Evolutionary conservation across 768 basidiomycete genomes (phyloP).

Genomic region (Mycena leptocephala): DNA sequence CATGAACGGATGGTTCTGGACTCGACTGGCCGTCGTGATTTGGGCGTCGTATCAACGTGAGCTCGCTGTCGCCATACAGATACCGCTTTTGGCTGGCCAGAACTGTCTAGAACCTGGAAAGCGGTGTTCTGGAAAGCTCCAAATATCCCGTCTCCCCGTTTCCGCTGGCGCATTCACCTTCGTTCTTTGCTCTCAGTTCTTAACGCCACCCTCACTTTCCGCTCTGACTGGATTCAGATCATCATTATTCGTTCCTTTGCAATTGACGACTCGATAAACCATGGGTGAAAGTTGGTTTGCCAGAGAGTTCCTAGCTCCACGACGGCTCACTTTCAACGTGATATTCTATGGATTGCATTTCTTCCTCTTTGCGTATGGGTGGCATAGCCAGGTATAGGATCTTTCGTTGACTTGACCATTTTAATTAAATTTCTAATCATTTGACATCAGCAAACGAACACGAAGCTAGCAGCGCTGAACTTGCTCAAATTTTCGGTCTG

Average conservation of each 20-base stretch:
- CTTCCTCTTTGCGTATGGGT: conserved; percentile 86
- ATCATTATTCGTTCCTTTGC: conserved; percentile 27
- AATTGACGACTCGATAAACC: conserved; percentile 22
- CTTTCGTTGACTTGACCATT: background rate
- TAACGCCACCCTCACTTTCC: background rate
- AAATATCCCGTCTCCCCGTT: conserved; percentile 12
- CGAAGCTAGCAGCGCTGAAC: conserved; percentile 82
- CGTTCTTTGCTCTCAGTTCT: background rate
- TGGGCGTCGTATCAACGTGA: conserved; percentile 10
- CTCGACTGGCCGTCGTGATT: background rate
- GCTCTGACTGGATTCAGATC: conserved; percentile 41
- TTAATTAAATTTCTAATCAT: conserved; percentile 14
- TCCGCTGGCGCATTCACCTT: no score
- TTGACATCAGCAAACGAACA: conserved; percentile 69
- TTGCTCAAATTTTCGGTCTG: conserved; percentile 88
- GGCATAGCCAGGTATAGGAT: conserved; percentile 81
- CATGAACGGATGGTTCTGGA: conserved; percentile 12
- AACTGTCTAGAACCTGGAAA: conserved; percentile 28
- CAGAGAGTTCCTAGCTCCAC: conserved; percentile 75
- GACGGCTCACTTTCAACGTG: conserved; percentile 81
- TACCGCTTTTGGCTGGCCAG: conserved; percentile 22
- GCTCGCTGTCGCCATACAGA: conserved; percentile 19
- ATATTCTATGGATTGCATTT: conserved; percentile 88
- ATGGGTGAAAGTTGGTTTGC: conserved; percentile 85
- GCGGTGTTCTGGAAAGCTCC: conserved; percentile 14